Evolutionary conservation across 768 basidiomycete species (phyloP).

Genomic region (Crassisporium funariophilum): DNA sequence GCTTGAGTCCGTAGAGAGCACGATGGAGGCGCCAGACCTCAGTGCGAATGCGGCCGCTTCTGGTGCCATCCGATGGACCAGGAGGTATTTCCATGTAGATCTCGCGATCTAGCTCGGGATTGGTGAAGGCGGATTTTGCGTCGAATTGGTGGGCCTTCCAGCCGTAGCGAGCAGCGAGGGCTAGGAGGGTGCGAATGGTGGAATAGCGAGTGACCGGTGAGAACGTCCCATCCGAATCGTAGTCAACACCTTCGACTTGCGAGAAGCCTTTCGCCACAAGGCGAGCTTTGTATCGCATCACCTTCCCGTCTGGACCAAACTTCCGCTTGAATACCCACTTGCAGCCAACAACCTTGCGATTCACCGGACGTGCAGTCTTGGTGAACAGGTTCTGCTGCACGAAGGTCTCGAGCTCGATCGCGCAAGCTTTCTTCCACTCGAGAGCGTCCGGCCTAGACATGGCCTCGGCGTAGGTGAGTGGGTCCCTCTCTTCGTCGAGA

Average conservation of each 20-base stretch:
- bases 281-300: conserved; percentile 1
- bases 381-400: not conserved
- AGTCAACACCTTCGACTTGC: conserved; percentile 7
- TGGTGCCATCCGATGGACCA: not conserved
- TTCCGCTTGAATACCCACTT: conserved; percentile 10
- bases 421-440: conserved; percentile 1
- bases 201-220: conserved; percentile 2
- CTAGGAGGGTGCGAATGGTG: conserved; percentile 1
- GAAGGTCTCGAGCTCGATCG: conserved; percentile 1
- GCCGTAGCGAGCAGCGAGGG: not conserved
- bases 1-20: conserved; percentile 7
- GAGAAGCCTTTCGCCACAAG: conserved; percentile 9
- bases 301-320: not conserved
- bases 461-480: conserved; percentile 10
- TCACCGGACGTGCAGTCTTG: not conserved
- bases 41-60: too few species aligned
- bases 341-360: conserved; percentile 1
- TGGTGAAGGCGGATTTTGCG: conserved; percentile 2
- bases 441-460: not conserved
- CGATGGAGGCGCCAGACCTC: conserved; percentile 2
- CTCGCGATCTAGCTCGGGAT: not conserved
- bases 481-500: too few species aligned
- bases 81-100: conserved; percentile 3
- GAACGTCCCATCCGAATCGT: conserved; percentile 9
- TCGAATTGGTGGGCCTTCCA: conserved; percentile 4